Evolutionary conservation across 345 rosid species (phyloP).

Genomic region (Salix arbutifolia): DNA sequence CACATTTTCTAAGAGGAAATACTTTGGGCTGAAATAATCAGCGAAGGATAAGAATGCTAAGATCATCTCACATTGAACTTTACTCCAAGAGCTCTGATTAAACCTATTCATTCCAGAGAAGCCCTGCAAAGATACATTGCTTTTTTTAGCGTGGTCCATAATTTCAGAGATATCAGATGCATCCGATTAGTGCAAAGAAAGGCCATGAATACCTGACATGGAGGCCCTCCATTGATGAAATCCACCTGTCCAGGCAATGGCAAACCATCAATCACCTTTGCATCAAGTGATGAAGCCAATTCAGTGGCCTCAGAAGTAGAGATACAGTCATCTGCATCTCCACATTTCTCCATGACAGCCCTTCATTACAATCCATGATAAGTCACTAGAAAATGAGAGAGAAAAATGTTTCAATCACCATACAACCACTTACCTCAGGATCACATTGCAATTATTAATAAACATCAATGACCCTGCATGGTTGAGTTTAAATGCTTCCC

Average conservation of each 20-base stretch:
- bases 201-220: constrained; percentile 62
- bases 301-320: constrained; percentile 70
- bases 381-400: no score
- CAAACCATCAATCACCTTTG: constrained; percentile 34
- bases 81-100: constrained; percentile 69
- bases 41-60: constrained; percentile 58
- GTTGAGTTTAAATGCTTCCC: constrained; percentile 66
- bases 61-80: constrained; percentile 69
- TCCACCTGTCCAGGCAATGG: constrained; percentile 72
- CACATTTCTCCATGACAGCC: constrained; percentile 74
- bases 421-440: constrained; percentile 42
- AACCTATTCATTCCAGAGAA: constrained; percentile 90
- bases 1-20: constrained; percentile 87
- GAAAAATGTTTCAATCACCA: not conserved
- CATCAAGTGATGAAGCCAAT: constrained; percentile 37
- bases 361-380: constrained; percentile 26
- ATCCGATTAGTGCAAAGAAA: not conserved
- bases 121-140: constrained; percentile 48
- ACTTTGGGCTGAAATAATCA: constrained; percentile 84
- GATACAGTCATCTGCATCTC: constrained; percentile 77
- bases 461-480: constrained; percentile 68
- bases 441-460: constrained; percentile 78
- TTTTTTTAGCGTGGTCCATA: not conserved
- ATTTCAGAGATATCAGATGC: not conserved
- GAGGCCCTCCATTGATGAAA: constrained; percentile 94